Conservation (phyloP, 352 stramenopile species). For the Globisporangium splendens region DNA sequence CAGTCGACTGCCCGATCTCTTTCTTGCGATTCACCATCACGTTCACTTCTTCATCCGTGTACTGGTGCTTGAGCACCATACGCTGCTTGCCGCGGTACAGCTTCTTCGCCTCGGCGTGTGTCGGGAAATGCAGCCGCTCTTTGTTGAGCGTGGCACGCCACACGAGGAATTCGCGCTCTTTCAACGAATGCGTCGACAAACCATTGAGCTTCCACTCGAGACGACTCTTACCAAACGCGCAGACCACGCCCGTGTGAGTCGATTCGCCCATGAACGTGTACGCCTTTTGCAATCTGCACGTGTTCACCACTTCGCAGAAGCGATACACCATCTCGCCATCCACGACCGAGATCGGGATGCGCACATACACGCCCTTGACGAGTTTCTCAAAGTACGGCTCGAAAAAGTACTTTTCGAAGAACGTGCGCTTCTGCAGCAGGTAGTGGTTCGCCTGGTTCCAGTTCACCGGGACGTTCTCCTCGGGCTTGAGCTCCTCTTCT, state of each 20-base stretch:
- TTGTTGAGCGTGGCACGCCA: slow-evolving; percentile 82
- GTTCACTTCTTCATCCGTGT: slow-evolving; percentile 76
- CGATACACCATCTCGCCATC: slow-evolving; percentile 82
- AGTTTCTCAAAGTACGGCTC: slow-evolving; percentile 83
- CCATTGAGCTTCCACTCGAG: slow-evolving; percentile 73
- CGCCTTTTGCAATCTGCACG: slow-evolving; percentile 49
- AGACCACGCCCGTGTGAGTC: slow-evolving; percentile 66
- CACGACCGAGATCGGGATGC: slow-evolving; percentile 61
- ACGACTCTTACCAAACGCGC: slow-evolving; percentile 75
- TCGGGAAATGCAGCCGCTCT: slow-evolving; percentile 68
- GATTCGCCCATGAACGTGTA: slow-evolving; percentile 77
- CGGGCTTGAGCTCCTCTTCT: slow-evolving; percentile 37
- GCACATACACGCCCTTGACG: slow-evolving; percentile 71
- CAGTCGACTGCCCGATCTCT: slow-evolving; percentile 50
- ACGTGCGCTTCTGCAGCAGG: slow-evolving; percentile 63
- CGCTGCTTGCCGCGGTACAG: slow-evolving; percentile 58
- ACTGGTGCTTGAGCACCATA: slow-evolving; percentile 70
- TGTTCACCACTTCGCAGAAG: slow-evolving; percentile 74
- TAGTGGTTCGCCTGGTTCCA: slow-evolving; percentile 81
- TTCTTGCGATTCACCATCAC: slow-evolving; percentile 79
- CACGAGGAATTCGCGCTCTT: slow-evolving; percentile 76
- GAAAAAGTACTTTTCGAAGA: slow-evolving; percentile 87
- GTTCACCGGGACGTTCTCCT: slow-evolving; percentile 70
- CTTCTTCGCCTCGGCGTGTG: slow-evolving; percentile 64
- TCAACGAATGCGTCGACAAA: slow-evolving; percentile 68